Evolutionary conservation across 106 monocot species (phyloP), one percentile per base, ranked within the genome.

Genomic region (Iris macrosiphon): DNA sequence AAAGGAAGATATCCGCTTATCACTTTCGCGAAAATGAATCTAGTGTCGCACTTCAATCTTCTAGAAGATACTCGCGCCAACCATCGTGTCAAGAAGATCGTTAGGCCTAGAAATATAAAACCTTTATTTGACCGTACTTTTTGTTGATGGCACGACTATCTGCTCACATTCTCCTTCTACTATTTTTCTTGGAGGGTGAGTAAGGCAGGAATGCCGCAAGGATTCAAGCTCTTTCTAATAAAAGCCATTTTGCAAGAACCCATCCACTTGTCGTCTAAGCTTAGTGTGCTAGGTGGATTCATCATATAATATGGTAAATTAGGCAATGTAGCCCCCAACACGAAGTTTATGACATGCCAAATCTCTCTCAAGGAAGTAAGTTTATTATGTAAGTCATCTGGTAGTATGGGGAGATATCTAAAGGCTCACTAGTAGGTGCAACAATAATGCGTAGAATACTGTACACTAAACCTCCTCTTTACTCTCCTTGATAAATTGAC

Each of bases 221-320:
- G 0, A 13, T 9, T 41, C 5, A 40, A 24, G 14, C 60, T 60
- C 23, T 57, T 24, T 40, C 24, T 20, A 1, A 39, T 17, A 6
- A 57, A 37, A 15, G 1, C 42, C 40, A 3, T 15, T 16, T 14
- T 11, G 6, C 11, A 41, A 4, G 0, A 28, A 29, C 28, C 17
- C 15, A 1, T 57, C 25, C 7, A 15, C 52, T 52, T n/a, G 10
- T 2, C 10, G 2, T 2, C 26, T 28, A 4, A 27, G 7, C 7
- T 51, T 6, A 19, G 3, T 2, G 26, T 51, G 50, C 26, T 26
- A 9, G 11, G 13, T 51, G 46, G 28, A 11, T 51, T 51, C 50
- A 51, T 51, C 28, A 4, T 51, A 51, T 51, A 51, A 51, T 51
- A 28, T 10, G 50, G 50, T 13, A 51, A 51, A 29, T 51, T 25